Evolutionary conservation across 2,329 filamentous ascomycete genomes (phyloP).

Genomic region (Fusarium kyushuense): DNA sequence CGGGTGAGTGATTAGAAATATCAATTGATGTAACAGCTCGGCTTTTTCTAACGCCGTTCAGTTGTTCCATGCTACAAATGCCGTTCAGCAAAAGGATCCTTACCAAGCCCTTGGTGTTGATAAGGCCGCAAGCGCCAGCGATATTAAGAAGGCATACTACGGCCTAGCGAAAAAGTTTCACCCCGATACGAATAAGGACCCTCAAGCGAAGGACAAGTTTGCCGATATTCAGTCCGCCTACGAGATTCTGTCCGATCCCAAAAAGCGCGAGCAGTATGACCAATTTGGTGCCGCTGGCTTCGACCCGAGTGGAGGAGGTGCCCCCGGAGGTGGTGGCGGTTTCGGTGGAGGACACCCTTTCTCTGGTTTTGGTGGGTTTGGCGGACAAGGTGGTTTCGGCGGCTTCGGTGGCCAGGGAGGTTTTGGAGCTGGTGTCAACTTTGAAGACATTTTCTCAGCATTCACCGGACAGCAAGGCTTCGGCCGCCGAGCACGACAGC

Average conservation of each 20-base stretch:
- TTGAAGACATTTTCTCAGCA: conserved; percentile 93
- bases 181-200: conserved; percentile 97
- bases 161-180: conserved; percentile 97
- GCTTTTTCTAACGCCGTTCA: conserved; percentile 49
- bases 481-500: conserved; percentile 60
- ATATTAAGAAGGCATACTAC: conserved; percentile 99
- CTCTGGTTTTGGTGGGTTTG: conserved; percentile 60
- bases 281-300: conserved; percentile 90
- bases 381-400: conserved; percentile 36
- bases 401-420: conserved; percentile 65
- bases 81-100: conserved; percentile 76
- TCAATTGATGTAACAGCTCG: conserved; percentile 15
- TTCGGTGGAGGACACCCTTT: conserved; percentile 75
- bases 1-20: conserved; percentile 47
- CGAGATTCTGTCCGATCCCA: conserved; percentile 89
- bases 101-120: conserved; percentile 88
- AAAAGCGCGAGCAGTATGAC: conserved; percentile 94
- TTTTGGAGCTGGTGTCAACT: conserved; percentile 88
- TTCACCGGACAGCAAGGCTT: conserved; percentile 74
- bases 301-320: conserved; percentile 74
- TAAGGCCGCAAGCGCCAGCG: conserved; percentile 81
- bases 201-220: conserved; percentile 94
- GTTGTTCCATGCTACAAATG: conserved; percentile 71
- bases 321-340: conserved; percentile 69
- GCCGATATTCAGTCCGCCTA: conserved; percentile 93